Base-by-base conservation (phyloP, 768 basidiomycete genomes). In the Inosperma sp. region DNA sequence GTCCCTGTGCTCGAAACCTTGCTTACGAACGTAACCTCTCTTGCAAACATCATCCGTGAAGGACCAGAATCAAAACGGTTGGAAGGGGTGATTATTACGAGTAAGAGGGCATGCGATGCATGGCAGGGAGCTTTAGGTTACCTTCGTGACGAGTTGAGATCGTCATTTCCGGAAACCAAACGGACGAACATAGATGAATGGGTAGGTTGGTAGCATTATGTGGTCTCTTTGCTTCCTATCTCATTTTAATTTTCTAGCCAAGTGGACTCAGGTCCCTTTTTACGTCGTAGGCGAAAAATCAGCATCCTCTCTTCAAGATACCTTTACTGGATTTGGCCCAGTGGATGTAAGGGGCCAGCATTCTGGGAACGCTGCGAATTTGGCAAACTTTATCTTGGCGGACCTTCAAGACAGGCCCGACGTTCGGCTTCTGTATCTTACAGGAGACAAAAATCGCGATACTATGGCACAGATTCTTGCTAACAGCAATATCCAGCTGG, bases 361-460 rank as follows among this genome's bases (percentile, higher is more conserved):
- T 7, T 72, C 82, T 2, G 92, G 91, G 4, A 87, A 76, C 13
- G 80, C 79, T n/a, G 83, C 83, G 58, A 70, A 74, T 30, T 80
- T 91, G 10, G 87, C 81, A 1, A 68, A 64, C 13, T 86, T 81
- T 59, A 87, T 93, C 53, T 58, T 85, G 37, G 56, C 62, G 0
- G 70, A 74, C 42, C 17, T 63, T 7, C 45, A 56, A 37, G 42
- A 30, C 14, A 49, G 49, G 49, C 58, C 53, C 5, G 56, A 52
- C 14, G 58, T 51, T 29, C 72, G 61, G 25, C 61, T 93, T 41
- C 64, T 93, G 5, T 92, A 90, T 62, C 75, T 95, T 7, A 88
- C 83, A 9, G 91, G 91, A 17, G 92, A 93, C 75, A 94, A 93
- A 72, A 91, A 88, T 52, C 73, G 80, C 14, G 87, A 90, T 54